phyloP scores from a whole-genome alignment of 2,329 filamentous ascomycete species.

The Hymenoscyphus salicellus region DNA sequence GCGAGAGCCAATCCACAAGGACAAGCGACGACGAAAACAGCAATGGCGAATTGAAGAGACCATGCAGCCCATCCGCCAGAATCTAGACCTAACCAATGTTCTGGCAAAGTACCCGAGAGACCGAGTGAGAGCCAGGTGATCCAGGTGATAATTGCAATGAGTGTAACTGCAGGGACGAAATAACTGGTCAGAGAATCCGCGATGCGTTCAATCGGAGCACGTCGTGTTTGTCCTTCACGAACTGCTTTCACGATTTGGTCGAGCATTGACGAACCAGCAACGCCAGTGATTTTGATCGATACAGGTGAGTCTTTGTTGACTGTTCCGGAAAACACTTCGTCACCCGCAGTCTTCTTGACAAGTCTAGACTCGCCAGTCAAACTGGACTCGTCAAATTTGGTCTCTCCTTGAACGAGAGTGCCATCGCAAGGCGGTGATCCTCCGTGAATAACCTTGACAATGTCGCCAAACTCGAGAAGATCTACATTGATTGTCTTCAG shows the following conservation, averaged over 20 bases:
- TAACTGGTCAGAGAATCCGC: conserved; percentile 72
- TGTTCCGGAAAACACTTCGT: conserved; percentile 69
- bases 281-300: conserved; percentile 60
- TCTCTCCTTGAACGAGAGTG: conserved; percentile 57
- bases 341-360: conserved; percentile 61
- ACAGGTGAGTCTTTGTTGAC: conserved; percentile 67
- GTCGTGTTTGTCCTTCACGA: conserved; percentile 71
- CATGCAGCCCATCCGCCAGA: conserved; percentile 68
- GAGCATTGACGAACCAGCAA: conserved; percentile 69
- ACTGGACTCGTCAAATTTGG: conserved; percentile 83
- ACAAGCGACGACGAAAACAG: conserved; percentile 59
- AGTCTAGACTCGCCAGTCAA: conserved; percentile 75
- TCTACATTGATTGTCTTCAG: conserved; percentile 44
- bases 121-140: conserved; percentile 67
- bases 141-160: conserved; percentile 70
- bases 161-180: conserved; percentile 70
- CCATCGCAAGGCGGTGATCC: conserved; percentile 84
- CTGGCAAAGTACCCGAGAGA: conserved; percentile 54
- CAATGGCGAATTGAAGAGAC: conserved; percentile 72
- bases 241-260: conserved; percentile 77
- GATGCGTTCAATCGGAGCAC: conserved; percentile 72
- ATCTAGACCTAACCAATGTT: conserved; percentile 51
- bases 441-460: conserved; percentile 73
- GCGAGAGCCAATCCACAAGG: conserved; percentile 60
- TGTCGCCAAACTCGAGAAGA: conserved; percentile 67